These are phyloP conservation scores for Chloris gayana DNA, from an alignment of 176 grass and related monocot genomes.

Conservation along the genomic window DNA sequence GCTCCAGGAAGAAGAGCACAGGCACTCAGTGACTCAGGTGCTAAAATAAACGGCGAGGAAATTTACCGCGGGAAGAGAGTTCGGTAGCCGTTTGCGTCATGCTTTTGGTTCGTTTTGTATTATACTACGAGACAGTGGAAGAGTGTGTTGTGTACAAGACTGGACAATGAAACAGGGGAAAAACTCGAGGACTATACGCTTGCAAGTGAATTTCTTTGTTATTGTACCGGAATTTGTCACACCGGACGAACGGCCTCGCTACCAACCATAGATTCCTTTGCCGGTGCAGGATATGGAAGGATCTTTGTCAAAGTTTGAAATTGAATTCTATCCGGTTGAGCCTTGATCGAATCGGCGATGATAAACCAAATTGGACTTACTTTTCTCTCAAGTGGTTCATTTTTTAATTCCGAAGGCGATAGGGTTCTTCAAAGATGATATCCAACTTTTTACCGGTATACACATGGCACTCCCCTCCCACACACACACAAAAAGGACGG, in stretches of 20 bases:
- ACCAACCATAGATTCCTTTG: not conserved
- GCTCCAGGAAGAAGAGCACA: slow-evolving; percentile 4
- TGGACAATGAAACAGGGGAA: not conserved
- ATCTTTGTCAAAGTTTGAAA: not conserved
- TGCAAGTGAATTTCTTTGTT: not conserved
- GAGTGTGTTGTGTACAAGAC: not conserved
- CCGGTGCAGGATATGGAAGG: not conserved
- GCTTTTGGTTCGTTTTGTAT: slow-evolving; percentile 26
- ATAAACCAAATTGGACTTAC: not conserved
- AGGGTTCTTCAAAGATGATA: not conserved
- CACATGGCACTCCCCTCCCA: too few species aligned
- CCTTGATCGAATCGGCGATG: not conserved
- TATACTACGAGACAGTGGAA: slow-evolving; percentile 7
- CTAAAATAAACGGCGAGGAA: not conserved
- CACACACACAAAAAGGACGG: not conserved
- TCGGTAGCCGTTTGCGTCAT: slow-evolving; percentile 2
- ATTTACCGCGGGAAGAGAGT: not conserved
- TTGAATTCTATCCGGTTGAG: not conserved
- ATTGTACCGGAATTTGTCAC: not conserved
- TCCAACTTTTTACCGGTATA: not conserved
- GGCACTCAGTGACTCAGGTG: not conserved
- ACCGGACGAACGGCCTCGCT: not conserved
- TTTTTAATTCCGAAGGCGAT: not conserved
- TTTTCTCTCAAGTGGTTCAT: not conserved
- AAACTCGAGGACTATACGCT: not conserved